Evolutionary conservation across 1,139 yeast genomes (phyloP).

Genomic region (Zygoascus meyerae): DNA sequence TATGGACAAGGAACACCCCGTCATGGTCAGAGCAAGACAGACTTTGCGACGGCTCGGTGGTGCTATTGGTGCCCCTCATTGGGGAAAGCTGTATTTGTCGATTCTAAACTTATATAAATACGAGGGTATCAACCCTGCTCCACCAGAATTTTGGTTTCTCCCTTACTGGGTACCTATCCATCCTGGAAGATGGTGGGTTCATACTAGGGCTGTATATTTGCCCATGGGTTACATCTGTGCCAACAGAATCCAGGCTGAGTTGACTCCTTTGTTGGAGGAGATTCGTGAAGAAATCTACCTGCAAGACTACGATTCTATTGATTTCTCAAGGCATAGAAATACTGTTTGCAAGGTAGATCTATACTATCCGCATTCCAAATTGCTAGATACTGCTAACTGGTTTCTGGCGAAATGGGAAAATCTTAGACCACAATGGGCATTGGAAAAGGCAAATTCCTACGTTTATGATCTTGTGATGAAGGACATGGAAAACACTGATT

Average conservation of each 20-base stretch:
- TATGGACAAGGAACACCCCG: conserved; percentile 64
- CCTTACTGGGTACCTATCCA: conserved; percentile 81
- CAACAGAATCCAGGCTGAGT: conserved; percentile 48
- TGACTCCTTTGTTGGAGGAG: conserved; percentile 58
- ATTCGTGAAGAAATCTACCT: conserved; percentile 74
- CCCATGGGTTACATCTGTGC: conserved; percentile 81
- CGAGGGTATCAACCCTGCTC: conserved; percentile 98
- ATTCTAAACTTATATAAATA: conserved; percentile 76
- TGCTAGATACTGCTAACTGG: conserved; percentile 61
- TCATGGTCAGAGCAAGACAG: conserved; percentile 68
- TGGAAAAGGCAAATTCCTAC: conserved; percentile 45
- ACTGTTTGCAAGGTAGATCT: conserved; percentile 87
- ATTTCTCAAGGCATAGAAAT: conserved; percentile 68
- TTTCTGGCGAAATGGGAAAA: conserved; percentile 60
- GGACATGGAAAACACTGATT: conserved; percentile 73
- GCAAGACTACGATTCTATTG: conserved; percentile 57
- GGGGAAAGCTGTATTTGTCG: conserved; percentile 95
- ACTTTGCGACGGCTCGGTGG: conserved; percentile 77
- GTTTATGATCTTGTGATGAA: conserved; percentile 63
- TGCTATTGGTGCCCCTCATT: conserved; percentile 85
- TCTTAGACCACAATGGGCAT: conserved; percentile 69
- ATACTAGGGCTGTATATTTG: conserved; percentile 85
- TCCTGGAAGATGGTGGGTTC: conserved; percentile 99
- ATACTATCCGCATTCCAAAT: conserved; percentile 80
- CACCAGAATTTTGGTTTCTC: conserved; percentile 88